Base-by-base conservation (phyloP, 495 filamentous ascomycete genomes). In the Penicillium arizonense region DNA sequence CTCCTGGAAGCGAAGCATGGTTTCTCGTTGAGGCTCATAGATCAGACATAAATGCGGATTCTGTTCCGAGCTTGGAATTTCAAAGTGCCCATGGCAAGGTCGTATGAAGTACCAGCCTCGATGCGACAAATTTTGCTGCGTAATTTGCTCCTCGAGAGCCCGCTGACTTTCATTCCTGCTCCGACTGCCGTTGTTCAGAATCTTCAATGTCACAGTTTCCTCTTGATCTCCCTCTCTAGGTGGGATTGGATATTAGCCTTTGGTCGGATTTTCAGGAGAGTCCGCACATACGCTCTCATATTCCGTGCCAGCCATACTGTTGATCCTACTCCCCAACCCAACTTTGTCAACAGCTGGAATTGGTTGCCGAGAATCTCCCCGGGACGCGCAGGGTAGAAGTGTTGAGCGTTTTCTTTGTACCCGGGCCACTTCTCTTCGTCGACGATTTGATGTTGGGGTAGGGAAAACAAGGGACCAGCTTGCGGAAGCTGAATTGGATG, bases 221-320 rank as follows among this genome's bases (percentile, higher is more conserved):
- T 46, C 44, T 26, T 26, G 16, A 26, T n/a, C 44, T 35, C 28
- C 2, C 46, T 26, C 24, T 26, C 24, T 26, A 7, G 24, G 7
- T 26, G 4, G 24, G 24, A 26, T 26, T 1, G 24, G 7, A 7
- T 26, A 7, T 26, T 26, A 26, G 24, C 7, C 3, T 7, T 26
- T 7, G 2, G 24, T 7, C 24, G 24, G 3, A 26, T 26, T 26
- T 26, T 26, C 7, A 26, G 24, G 24, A 26, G 24, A 5, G 37
- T 28, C 13, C 18, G 41, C 38, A 34, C 28, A 23, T 62, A 62
- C 64, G 52, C 24, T 32, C 21, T 36, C 1, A 68, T 50, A 47
- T 68, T 61, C 38, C 53, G 52, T 14, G 70, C 68, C 10, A 74
- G 45, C 69, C 68, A 72, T 23, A 66, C 58, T 12, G 70, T 71